Evolutionary conservation across 768 basidiomycete genomes (phyloP), one percentile per base, ranked within the genome.

Genomic region (Termitomyces sp.): DNA sequence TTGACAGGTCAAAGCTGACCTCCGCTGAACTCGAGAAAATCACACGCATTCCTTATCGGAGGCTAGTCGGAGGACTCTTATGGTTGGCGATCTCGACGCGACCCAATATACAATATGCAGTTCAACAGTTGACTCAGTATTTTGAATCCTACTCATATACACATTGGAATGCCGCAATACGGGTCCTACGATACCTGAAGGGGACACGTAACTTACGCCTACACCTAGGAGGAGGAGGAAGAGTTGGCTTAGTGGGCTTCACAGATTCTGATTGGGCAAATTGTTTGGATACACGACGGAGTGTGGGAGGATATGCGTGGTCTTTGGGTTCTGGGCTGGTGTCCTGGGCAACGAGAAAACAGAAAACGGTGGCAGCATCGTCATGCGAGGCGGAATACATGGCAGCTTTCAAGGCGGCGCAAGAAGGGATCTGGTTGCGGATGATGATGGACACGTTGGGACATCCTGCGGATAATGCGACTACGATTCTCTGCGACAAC

Each of bases 11-110:
- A n/a, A 12, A 4, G 7, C 7, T 48, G 6, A 18, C 46, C 9
- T 3, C 6, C 3, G 49, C 24, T 3, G n/a, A 36, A 20, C 22
- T 26, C 10, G 13, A 24, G 22, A n/a, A n/a, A n/a, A n/a, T n/a
- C n/a, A n/a, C n/a, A n/a, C n/a, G n/a, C n/a, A n/a, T n/a, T n/a
- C n/a, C 22, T 13, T 44, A 44, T 24, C 12, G 4, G 3, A 1
- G 14, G 8, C 2, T 45, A 9, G 44, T 45, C 5, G 2, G 14
- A 26, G 14, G 26, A 5, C 44, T 45, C 5, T 1, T 45, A 5
- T 45, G 26, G 26, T 13, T 45, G 4, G 26, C 24, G 8, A 45
- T 45, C 47, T 13, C 57, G 64, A 8, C 65, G 67, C 2, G 33
- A 30, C 24, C 16, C 0, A 20, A 33, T 13, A 27, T 47, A 7